Percentiles rank a stretch among this genome's conserved stretches.
These are phyloP conservation scores for Phylloporus rhodoxanthus DNA, from an alignment of 768 basidiomycete genomes.

Conservation along the genomic window DNA sequence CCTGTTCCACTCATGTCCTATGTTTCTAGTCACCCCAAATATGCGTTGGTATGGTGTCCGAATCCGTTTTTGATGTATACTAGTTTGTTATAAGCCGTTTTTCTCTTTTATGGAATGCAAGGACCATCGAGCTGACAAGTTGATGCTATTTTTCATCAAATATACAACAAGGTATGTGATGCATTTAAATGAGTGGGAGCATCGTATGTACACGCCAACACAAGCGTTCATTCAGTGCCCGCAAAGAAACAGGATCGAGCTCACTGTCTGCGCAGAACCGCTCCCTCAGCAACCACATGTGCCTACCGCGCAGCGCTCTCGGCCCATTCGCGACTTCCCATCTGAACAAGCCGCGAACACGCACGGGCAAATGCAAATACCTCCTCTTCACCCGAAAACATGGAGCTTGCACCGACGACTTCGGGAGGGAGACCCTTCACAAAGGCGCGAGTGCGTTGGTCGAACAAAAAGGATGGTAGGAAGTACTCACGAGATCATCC, in stretches of 20 bases:
- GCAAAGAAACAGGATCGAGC: too few species aligned
- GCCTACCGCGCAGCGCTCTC: constrained; percentile 35
- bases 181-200: not conserved
- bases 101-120: constrained; percentile 4
- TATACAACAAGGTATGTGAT: not conserved
- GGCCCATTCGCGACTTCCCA: constrained; percentile 88
- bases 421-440: constrained; percentile 71
- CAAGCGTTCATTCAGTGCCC: not conserved
- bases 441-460: not conserved
- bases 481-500: constrained; percentile 80
- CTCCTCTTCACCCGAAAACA: constrained; percentile 97
- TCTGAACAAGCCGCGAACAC: constrained; percentile 78
- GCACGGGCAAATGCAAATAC: constrained; percentile 95
- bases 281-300: too few species aligned
- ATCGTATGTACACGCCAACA: not conserved
- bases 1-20: constrained; percentile 6
- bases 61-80: constrained; percentile 22
- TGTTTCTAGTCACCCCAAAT: constrained; percentile 11
- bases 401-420: constrained; percentile 72
- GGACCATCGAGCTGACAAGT: not conserved
- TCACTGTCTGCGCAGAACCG: too few species aligned
- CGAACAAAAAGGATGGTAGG: not conserved
- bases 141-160: not conserved
- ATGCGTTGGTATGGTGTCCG: constrained; percentile 18
- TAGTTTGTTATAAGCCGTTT: constrained; percentile 9